Conservation (phyloP, 208 protist genomes). For the Eutreptiella sp. region DNA sequence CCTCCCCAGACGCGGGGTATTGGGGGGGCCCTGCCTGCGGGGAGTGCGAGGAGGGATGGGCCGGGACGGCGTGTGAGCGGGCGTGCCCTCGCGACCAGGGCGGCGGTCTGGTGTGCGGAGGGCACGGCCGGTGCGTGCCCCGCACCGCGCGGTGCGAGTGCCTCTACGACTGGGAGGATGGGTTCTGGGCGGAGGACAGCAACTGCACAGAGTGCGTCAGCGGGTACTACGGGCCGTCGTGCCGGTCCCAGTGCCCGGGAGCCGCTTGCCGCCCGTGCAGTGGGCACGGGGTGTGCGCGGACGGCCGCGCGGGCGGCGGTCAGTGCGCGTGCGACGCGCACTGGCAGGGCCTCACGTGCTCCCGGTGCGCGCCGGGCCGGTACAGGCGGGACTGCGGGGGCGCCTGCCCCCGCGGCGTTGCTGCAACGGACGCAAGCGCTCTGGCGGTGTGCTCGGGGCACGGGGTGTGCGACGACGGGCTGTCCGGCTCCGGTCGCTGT, state of each 20-base stretch:
- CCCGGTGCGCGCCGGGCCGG: not conserved
- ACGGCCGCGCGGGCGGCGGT: conserved; percentile 3
- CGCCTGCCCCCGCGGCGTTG: not conserved
- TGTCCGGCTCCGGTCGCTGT: conserved; percentile 24
- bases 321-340: conserved; percentile 14
- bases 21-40: conserved; percentile 13
- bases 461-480: conserved; percentile 20
- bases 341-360: not conserved
- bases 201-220: conserved; percentile 19
- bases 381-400: conserved; percentile 5
- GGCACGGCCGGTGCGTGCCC: not conserved
- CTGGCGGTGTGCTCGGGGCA: not conserved
- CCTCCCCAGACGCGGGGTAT: conserved; percentile 6
- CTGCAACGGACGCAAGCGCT: not conserved
- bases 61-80: conserved; percentile 1
- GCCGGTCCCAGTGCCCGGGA: conserved; percentile 23
- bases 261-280: conserved; percentile 20
- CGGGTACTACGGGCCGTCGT: conserved; percentile 15
- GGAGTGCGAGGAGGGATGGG: conserved; percentile 13
- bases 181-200: not conserved
- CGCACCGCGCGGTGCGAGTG: not conserved
- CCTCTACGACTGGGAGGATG: not conserved
- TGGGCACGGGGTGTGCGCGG: conserved; percentile 17
- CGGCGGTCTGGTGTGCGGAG: not conserved
- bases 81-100: not conserved